A percentile compares a stretch with the other conserved stretches of the same genome.
phyloP scores from a whole-genome alignment of 495 filamentous ascomycete genomes.

The Daldinia caldariorum region DNA sequence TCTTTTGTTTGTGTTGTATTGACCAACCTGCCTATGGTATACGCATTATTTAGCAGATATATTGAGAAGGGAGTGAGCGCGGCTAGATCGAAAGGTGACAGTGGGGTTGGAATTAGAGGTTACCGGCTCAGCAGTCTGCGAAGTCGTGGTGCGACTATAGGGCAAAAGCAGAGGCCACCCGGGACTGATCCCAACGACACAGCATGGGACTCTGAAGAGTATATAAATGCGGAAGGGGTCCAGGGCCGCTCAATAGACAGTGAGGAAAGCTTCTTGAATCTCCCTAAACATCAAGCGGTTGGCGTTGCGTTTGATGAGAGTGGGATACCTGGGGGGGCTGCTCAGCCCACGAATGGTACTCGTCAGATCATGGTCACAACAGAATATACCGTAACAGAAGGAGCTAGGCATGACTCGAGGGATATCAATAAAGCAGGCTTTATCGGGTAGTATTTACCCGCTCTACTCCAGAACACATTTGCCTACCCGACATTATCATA shows the following conservation, averaged over 20 bases:
- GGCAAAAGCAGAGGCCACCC: slow-evolving; percentile 55
- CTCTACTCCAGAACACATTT: no score
- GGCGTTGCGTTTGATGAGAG: slow-evolving; percentile 9
- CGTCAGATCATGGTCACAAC: slow-evolving; percentile 34
- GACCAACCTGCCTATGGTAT: slow-evolving; percentile 69
- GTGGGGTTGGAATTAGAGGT: slow-evolving; percentile 24
- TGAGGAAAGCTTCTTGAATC: slow-evolving; percentile 14
- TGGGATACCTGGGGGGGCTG: background rate
- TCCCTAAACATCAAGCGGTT: slow-evolving; percentile 11
- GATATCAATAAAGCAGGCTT: background rate
- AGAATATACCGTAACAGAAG: slow-evolving; percentile 37
- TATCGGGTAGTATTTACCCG: background rate
- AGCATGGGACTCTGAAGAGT: slow-evolving; percentile 53
- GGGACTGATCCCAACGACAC: slow-evolving; percentile 54
- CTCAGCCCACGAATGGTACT: background rate
- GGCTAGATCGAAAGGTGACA: slow-evolving; percentile 18
- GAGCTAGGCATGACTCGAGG: background rate
- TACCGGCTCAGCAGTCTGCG: slow-evolving; percentile 41
- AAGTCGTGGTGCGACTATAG: slow-evolving; percentile 35
- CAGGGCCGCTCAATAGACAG: background rate
- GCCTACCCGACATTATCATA: no score
- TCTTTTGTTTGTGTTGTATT: slow-evolving; percentile 70
- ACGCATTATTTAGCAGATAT: slow-evolving; percentile 55
- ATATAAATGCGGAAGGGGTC: slow-evolving; percentile 44
- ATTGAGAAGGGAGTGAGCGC: slow-evolving; percentile 48